Conservation (phyloP, 116 monocot genomes). For the Posidonia oceanica region DNA sequence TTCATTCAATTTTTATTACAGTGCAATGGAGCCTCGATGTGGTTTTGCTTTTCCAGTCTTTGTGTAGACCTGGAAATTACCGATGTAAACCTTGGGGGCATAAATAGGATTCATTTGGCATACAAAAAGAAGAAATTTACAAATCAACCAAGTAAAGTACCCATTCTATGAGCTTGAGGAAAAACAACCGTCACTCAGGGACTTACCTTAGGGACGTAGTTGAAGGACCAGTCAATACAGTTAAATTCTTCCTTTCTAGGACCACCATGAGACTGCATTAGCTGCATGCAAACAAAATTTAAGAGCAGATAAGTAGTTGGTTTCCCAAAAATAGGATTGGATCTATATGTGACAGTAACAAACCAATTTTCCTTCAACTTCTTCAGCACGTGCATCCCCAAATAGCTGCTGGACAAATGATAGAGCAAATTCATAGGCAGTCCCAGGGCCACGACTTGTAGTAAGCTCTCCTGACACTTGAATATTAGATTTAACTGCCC, state of each 20-base stretch:
- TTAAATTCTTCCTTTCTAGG: slow-evolving; percentile 52
- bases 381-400: slow-evolving; percentile 48
- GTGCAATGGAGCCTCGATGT: too few relatives aligned
- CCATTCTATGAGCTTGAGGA: too few relatives aligned
- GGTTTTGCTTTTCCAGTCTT: too few relatives aligned
- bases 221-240: slow-evolving; percentile 48
- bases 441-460: slow-evolving; percentile 92
- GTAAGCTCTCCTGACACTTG: slow-evolving; percentile 91
- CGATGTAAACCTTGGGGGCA: too few relatives aligned
- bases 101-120: too few relatives aligned
- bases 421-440: slow-evolving; percentile 75
- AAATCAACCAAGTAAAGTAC: too few relatives aligned
- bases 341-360: not conserved
- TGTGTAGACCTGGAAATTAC: too few relatives aligned
- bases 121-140: too few relatives aligned
- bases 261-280: slow-evolving; percentile 23
- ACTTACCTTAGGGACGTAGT: slow-evolving; percentile 54
- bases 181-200: not conserved
- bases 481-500: slow-evolving; percentile 63
- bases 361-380: slow-evolving; percentile 55
- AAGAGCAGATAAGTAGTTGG: not conserved
- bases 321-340: not conserved
- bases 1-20: too few relatives aligned
- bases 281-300: slow-evolving; percentile 17
- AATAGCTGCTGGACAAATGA: slow-evolving; percentile 85